A percentile compares a stretch with the other conserved stretches of the same genome.
These are phyloP conservation scores for Hyphodiscus hymeniophilus DNA, from an alignment of 495 filamentous ascomycete genomes.

Conservation along the genomic window DNA sequence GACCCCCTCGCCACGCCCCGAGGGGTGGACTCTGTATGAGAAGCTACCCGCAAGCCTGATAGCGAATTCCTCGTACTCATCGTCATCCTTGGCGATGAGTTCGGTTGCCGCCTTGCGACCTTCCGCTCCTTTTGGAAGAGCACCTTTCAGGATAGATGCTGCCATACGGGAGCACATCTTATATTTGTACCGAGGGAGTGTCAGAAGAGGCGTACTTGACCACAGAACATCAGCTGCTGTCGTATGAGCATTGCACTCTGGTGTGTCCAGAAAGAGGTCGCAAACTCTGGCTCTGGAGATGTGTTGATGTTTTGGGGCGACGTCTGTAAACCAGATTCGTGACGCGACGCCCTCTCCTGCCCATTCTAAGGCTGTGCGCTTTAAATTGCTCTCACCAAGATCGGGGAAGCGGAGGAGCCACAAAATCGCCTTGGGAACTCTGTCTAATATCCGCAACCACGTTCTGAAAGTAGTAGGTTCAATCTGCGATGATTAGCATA, in stretches of 20 bases:
- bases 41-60: conserved; percentile 62
- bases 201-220: conserved; percentile 90
- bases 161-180: conserved; percentile 99
- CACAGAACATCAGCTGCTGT: conserved; percentile 95
- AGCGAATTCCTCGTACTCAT: conserved; percentile 74
- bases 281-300: conserved; percentile 86
- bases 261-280: conserved; percentile 94
- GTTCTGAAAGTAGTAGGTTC: conserved; percentile 94
- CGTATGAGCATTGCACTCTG: conserved; percentile 97
- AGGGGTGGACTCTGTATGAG: conserved; percentile 43
- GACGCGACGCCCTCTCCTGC: conserved; percentile 77
- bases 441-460: conserved; percentile 90
- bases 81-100: conserved; percentile 70
- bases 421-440: conserved; percentile 78
- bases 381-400: conserved; percentile 78
- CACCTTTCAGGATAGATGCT: conserved; percentile 84
- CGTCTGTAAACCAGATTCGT: conserved; percentile 94
- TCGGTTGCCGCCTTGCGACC: conserved; percentile 64
- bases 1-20: conserved; percentile 43
- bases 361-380: conserved; percentile 73
- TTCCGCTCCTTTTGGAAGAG: conserved; percentile 60
- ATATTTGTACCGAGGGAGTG: conserved; percentile 87
- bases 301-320: conserved; percentile 85
- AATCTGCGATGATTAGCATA: conserved; percentile 49
- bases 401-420: conserved; percentile 98